Conservation (phyloP, 1,139 yeast species). For the Yamadazyma atmosphaerica region DNA sequence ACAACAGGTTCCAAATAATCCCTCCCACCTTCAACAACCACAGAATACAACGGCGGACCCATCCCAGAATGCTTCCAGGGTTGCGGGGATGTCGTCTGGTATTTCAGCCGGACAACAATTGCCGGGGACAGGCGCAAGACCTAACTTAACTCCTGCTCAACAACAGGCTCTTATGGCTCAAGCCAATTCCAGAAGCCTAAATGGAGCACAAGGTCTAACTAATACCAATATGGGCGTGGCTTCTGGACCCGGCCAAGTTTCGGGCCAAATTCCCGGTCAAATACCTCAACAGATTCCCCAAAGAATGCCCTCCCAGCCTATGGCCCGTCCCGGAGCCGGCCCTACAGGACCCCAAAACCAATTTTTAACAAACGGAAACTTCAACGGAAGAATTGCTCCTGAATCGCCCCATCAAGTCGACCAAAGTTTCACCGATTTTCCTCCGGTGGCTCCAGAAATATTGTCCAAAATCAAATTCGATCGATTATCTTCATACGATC, state of each 20-base stretch:
- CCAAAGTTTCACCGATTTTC: conserved; percentile 11
- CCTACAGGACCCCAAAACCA: too few relatives aligned
- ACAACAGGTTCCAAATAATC: too few relatives aligned
- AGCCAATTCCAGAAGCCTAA: background rate
- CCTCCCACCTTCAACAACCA: too few relatives aligned
- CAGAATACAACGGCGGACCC: too few relatives aligned
- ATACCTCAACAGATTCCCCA: background rate
- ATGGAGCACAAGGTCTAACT: too few relatives aligned
- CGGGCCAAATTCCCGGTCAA: conserved; percentile 1
- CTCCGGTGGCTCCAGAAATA: conserved; percentile 23
- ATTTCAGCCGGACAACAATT: too few relatives aligned
- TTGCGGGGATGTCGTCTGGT: too few relatives aligned
- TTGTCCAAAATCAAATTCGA: conserved; percentile 21
- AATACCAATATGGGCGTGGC: too few relatives aligned
- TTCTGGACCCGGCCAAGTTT: background rate
- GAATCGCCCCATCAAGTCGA: conserved; percentile 2
- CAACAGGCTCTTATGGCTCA: conserved; percentile 7
- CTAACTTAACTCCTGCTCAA: conserved; percentile 6
- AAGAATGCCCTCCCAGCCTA: background rate
- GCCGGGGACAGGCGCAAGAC: too few relatives aligned
- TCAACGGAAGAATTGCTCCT: background rate
- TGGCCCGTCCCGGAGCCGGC: too few relatives aligned
- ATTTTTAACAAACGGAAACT: too few relatives aligned
- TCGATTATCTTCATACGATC: conserved; percentile 25
- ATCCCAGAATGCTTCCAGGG: too few relatives aligned